A percentile compares a stretch with the other conserved stretches of the same genome.
Evolutionary conservation across 2,329 filamentous ascomycete species (phyloP).

Genomic region (Penicillium sp.): DNA sequence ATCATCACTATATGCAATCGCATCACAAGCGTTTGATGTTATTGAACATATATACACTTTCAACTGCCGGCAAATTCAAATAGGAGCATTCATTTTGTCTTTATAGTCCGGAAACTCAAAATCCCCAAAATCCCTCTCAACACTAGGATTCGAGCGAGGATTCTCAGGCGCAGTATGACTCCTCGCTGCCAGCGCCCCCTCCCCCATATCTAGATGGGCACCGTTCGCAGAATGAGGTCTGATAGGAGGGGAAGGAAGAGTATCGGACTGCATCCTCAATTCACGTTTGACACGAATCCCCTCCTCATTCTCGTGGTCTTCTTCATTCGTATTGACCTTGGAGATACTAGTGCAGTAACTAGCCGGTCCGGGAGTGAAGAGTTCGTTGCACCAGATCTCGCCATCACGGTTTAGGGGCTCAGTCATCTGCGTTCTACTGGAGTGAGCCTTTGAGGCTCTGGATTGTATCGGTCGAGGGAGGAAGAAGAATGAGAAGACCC

Average conservation of each 20-base stretch:
- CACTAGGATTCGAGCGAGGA: not conserved
- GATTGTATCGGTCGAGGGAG: conserved; percentile 13
- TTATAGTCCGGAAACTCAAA: conserved; percentile 26
- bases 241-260: not conserved
- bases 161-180: not conserved
- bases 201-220: conserved; percentile 1
- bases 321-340: conserved; percentile 18
- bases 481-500: conserved; percentile 25
- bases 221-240: not conserved
- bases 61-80: conserved; percentile 3
- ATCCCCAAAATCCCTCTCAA: conserved; percentile 22
- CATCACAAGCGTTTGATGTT: not conserved
- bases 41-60: not conserved
- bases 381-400: conserved; percentile 17
- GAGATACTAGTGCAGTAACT: conserved; percentile 28
- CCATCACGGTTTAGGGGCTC: conserved; percentile 8
- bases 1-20: not conserved
- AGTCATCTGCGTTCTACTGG: conserved; percentile 6
- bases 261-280: conserved; percentile 25
- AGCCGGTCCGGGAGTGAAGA: conserved; percentile 15
- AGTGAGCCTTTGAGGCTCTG: conserved; percentile 12
- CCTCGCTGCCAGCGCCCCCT: not conserved
- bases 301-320: conserved; percentile 5
- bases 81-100: conserved; percentile 22
- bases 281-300: conserved; percentile 32